phyloP scores from a whole-genome alignment of 352 stramenopile species.

The Phytopythium helicoides region DNA sequence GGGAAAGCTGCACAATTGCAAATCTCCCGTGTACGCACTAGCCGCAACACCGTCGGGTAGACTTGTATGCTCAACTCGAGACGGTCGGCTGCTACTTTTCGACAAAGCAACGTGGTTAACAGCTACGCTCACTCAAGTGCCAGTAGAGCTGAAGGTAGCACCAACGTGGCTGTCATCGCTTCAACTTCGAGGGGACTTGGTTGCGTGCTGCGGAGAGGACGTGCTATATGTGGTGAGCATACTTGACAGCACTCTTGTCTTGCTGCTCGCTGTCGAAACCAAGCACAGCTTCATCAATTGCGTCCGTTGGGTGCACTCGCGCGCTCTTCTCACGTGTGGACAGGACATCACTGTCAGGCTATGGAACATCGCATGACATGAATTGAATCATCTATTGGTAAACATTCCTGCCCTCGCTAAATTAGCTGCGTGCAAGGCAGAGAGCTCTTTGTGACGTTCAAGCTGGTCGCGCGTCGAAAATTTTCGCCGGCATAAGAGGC shows the following conservation, averaged over 20 bases:
- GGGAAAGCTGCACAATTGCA: conserved; percentile 35
- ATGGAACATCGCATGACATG: conserved; percentile 39
- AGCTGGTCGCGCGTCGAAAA: conserved; percentile 46
- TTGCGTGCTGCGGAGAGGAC: conserved; percentile 61
- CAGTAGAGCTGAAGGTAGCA: conserved; percentile 37
- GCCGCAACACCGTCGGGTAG: conserved; percentile 17
- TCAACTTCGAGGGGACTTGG: conserved; percentile 29
- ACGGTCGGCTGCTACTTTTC: conserved; percentile 56
- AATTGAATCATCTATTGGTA: conserved; percentile 2
- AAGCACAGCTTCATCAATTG: conserved; percentile 65
- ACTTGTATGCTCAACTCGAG: conserved; percentile 65
- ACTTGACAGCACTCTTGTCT: conserved; percentile 16
- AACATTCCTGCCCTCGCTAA: conserved; percentile 23
- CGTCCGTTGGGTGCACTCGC: conserved; percentile 48
- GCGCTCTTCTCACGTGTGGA: conserved; percentile 42
- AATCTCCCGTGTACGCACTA: conserved; percentile 58
- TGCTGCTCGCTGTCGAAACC: conserved; percentile 39
- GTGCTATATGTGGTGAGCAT: conserved; percentile 57
- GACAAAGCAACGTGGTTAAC: conserved; percentile 13
- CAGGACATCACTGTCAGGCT: conserved; percentile 77
- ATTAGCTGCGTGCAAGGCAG: conserved; percentile 51
- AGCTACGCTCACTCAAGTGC: not conserved
- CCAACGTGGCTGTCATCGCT: conserved; percentile 66
- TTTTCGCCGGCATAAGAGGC: conserved; percentile 67
- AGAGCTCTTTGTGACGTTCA: conserved; percentile 49